phyloP scores from a whole-genome alignment of 2,329 filamentous ascomycete genomes.

The Talaromyces albobiverticillius region DNA sequence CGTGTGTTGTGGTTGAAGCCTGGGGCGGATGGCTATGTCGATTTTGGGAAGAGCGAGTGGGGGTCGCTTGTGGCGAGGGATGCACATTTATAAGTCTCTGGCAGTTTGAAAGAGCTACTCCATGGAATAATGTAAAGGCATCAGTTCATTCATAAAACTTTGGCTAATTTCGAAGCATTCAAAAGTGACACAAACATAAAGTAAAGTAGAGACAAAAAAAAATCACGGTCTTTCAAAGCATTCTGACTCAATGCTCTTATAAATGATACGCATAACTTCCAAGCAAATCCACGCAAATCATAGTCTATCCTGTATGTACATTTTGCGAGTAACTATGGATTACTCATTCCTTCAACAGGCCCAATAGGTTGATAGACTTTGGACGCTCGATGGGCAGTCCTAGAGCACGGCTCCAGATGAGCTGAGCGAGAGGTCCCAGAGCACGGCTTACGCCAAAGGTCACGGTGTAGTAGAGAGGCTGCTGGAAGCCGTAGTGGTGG shows the following conservation, averaged over 20 bases:
- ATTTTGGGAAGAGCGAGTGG: constrained; percentile 61
- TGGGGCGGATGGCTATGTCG: constrained; percentile 53
- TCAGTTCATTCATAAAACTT: too few species aligned
- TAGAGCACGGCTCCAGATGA: constrained; percentile 93
- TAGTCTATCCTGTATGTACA: background rate
- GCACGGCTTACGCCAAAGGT: constrained; percentile 66
- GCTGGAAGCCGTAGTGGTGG: constrained; percentile 96
- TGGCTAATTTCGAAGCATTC: too few species aligned
- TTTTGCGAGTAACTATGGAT: background rate
- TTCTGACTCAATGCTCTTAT: too few species aligned
- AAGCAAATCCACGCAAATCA: too few species aligned
- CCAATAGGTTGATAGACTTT: constrained; percentile 93
- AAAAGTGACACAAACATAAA: too few species aligned
- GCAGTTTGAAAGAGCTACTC: too few species aligned
- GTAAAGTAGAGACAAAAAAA: too few species aligned
- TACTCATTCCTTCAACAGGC: constrained; percentile 62
- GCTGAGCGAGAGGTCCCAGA: constrained; percentile 84
- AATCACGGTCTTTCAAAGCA: too few species aligned
- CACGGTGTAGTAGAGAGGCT: constrained; percentile 89
- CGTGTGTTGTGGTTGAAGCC: constrained; percentile 52
- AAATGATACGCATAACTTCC: too few species aligned
- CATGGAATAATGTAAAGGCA: too few species aligned
- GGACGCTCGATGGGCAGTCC: constrained; percentile 95
- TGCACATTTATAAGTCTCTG: constrained; percentile 49
- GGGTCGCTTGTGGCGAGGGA: constrained; percentile 45